Evolutionary conservation across 495 filamentous ascomycete genomes (phyloP).

Genomic region (Extremus antarcticus): DNA sequence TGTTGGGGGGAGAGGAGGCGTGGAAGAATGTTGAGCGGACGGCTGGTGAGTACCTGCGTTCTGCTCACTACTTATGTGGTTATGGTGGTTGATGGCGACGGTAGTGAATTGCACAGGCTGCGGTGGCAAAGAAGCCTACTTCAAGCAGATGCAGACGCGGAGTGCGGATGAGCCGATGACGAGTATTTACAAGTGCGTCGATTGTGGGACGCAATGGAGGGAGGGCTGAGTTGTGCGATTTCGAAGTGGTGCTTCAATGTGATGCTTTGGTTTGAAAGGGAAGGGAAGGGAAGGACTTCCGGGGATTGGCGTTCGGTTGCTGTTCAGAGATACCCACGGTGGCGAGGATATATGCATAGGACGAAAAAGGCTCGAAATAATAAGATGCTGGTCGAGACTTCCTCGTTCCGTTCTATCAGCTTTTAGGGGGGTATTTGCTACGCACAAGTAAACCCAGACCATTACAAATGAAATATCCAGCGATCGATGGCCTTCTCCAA

Average conservation of each 20-base stretch:
- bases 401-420: background rate
- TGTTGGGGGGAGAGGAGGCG: slow-evolving; percentile 74
- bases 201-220: slow-evolving; percentile 14
- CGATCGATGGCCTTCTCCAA: background rate
- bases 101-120: slow-evolving; percentile 71
- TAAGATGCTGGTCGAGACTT: no score
- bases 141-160: slow-evolving; percentile 93
- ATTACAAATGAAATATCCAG: slow-evolving; percentile 9
- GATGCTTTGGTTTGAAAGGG: no score
- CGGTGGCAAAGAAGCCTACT: slow-evolving; percentile 69
- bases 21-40: slow-evolving; percentile 87
- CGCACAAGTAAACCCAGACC: background rate
- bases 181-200: slow-evolving; percentile 62
- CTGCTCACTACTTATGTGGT: background rate
- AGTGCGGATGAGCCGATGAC: slow-evolving; percentile 99
- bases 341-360: no score
- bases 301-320: no score
- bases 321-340: no score
- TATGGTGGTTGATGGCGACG: slow-evolving; percentile 3
- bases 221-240: slow-evolving; percentile 16
- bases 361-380: no score
- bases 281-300: no score
- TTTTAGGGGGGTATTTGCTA: background rate
- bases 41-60: slow-evolving; percentile 37
- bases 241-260: no score